Percentiles rank a stretch among this genome's conserved stretches.
Conservation (phyloP, 1,284 basidiomycete species). For the Ganoderma leucocontextum region DNA sequence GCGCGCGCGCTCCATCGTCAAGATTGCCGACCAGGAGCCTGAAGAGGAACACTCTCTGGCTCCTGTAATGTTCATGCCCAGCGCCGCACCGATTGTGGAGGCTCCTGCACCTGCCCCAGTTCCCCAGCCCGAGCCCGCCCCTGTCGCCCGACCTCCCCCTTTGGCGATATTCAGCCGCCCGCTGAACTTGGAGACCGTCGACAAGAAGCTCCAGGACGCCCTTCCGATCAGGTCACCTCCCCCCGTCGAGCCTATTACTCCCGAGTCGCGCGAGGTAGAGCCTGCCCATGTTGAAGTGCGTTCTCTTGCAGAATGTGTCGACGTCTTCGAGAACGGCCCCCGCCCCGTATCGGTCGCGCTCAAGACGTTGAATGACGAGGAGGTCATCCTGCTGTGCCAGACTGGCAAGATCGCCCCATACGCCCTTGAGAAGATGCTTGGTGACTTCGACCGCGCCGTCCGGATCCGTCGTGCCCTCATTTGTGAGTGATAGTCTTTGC, state of each 20-base stretch:
- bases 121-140: conserved; percentile 27
- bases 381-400: conserved; percentile 90
- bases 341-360: conserved; percentile 66
- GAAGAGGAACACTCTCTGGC: conserved; percentile 35
- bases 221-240: conserved; percentile 33
- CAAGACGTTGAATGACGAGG: conserved; percentile 87
- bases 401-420: conserved; percentile 95
- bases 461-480: conserved; percentile 89
- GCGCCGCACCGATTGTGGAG: conserved; percentile 29
- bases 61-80: conserved; percentile 29
- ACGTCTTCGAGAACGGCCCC: conserved; percentile 88
- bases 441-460: conserved; percentile 90
- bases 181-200: conserved; percentile 45
- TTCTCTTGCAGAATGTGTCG: conserved; percentile 82
- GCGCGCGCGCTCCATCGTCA: conserved; percentile 36
- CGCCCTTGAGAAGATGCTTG: conserved; percentile 92
- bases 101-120: conserved; percentile 21
- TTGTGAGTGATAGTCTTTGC: conserved; percentile 61
- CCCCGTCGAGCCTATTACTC: conserved; percentile 31
- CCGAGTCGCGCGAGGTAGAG: conserved; percentile 25
- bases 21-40: conserved; percentile 38
- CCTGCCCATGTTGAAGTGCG: conserved; percentile 44
- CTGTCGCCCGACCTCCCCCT: conserved; percentile 35
- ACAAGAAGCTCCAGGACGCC: conserved; percentile 45
- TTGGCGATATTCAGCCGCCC: conserved; percentile 36